These are phyloP conservation scores for Phialocephala sp. DNA, from an alignment of 2,329 filamentous ascomycete species.

Conservation along the genomic window DNA sequence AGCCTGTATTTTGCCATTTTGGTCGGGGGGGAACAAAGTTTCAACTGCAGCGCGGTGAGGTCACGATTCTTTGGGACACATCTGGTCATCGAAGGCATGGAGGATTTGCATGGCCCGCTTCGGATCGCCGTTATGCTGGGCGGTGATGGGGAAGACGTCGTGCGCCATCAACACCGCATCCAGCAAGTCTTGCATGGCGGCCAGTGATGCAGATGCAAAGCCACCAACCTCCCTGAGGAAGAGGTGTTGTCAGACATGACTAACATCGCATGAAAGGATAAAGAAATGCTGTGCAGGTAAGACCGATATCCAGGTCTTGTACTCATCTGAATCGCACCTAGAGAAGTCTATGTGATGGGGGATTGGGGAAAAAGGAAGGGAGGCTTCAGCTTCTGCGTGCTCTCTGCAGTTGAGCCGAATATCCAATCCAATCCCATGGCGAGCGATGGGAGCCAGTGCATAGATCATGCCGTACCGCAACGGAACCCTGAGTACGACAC, in stretches of 20 bases:
- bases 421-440: not conserved
- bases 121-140: not conserved
- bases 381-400: not conserved
- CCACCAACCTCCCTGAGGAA: not conserved
- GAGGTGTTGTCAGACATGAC: slow-evolving; percentile 9
- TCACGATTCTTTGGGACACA: not conserved
- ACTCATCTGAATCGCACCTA: slow-evolving; percentile 10
- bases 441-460: not conserved
- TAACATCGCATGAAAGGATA: slow-evolving; percentile 1
- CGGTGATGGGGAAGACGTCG: not conserved
- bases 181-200: too few relatives aligned
- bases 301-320: not conserved
- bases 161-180: not conserved
- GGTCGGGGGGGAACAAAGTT: not conserved
- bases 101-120: not conserved
- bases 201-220: not conserved
- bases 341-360: not conserved
- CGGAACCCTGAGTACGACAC: not conserved
- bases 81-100: not conserved
- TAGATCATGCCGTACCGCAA: not conserved
- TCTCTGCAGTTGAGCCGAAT: slow-evolving; percentile 5
- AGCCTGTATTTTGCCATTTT: not conserved
- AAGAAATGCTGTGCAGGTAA: not conserved
- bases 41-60: slow-evolving; percentile 7
- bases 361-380: not conserved